Base-by-base conservation (phyloP, 2,329 filamentous ascomycete species). In the Colletotrichum coccodes region DNA sequence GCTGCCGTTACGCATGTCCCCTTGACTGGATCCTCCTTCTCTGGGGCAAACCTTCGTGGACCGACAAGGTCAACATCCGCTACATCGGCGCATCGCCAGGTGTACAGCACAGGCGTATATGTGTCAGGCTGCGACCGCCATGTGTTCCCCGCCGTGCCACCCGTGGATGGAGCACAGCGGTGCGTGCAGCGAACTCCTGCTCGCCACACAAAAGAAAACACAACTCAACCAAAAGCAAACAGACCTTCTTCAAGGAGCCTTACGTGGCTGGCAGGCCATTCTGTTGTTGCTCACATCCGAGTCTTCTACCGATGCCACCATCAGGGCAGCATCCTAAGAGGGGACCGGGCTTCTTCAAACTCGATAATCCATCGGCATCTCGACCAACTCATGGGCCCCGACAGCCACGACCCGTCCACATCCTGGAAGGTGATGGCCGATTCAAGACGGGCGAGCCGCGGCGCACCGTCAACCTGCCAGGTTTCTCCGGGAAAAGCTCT, bases 121-220 rank as follows among this genome's bases (percentile, higher is more conserved):
- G 49, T 56, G 60, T 60, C 21, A 61, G 54, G 54, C 61, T 65
- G 61, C 65, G 40, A 60, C 54, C 53, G 65, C 65, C 65, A 36
- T 60, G 47, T 56, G 47, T 68, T 49, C 34, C n/a, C 61, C 30
- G 47, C 42, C 28, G 54, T 38, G 34, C 44, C 36, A 34, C 42
- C 44, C 4, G n/a, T 44, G 49, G n/a, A 44, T 44, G 47, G 38
- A n/a, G 18, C 14, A 60, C 32, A 42, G 28, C 50, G n/a, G 32
- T 42, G 36, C 42, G 6, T 34, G 47, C 42, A 50, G 34, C 26
- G 40, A 60, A 26, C 9, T 65, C n/a, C 34, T 59, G 61, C n/a
- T 53, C 57, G 49, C 40, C 64, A 26, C 52, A 49, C 30, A 62
- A 53, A 53, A 59, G 54, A 44, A 69, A 69, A 11, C 28, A 49